Base-by-base conservation (phyloP, 148 eudicot species). In the Polygonum maritimum region DNA sequence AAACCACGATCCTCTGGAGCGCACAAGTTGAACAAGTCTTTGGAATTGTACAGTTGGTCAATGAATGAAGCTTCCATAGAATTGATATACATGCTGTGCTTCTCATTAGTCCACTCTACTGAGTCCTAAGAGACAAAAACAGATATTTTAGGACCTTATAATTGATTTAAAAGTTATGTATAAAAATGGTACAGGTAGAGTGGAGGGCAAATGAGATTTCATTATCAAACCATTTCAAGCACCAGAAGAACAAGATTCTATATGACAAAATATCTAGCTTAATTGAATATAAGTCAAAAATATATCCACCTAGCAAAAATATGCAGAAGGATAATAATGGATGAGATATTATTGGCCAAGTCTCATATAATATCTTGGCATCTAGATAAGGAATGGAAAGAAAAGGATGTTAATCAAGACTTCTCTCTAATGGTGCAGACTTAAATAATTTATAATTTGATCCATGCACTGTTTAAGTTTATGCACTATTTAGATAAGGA, bases 11-110 rank as follows among this genome's bases (percentile, higher is more conserved):
- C 74, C 49, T 74, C 76, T 31, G 76, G 81, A 7, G 88, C 62
- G 62, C 40, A 75, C 78, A 81, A 81, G 70, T 84, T 84, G 77
- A 76, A 76, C 39, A 82, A 70, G 78, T 88, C 87, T 77, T 85
- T 71, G 5, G 93, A 88, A 63, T 78, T 78, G 83, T 93, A 86
- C 65, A 93, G 80, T 76, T 91, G 92, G 52, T 91, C 44, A 12
- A 93, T 93, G 83, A 93, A 93, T 48, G 96, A 86, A 55, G 92
- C 88, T 81, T 93, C 98, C 88, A 93, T 93, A 26, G 96, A 91
- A 74, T 87, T 87, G 9, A 93, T 89, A 81, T 85, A 93, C 86
- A 87, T 74, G 74, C 91, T 87, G 78, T 93, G 98, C 81, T 89
- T 93, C 85, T 91, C 91, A 78, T 93, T 81, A 21, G 98, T 91